A percentile compares a stretch with the other conserved stretches of the same genome.
phyloP scores from a whole-genome alignment of 2,329 filamentous ascomycete genomes.

The Aspergillus latus region DNA sequence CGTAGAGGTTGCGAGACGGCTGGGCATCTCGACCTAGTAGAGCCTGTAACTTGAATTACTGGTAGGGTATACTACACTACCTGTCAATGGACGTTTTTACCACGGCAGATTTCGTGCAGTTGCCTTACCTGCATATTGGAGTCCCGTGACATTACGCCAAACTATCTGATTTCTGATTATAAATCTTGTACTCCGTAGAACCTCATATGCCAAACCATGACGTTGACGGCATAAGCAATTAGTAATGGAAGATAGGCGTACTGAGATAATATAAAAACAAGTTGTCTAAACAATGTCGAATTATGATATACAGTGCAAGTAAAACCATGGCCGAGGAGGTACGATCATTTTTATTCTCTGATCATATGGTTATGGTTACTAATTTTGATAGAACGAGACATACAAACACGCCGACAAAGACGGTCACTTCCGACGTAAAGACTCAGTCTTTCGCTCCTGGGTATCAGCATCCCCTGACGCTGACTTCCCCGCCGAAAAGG shows the following conservation, averaged over 20 bases:
- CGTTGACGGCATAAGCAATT: background rate
- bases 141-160: background rate
- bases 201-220: background rate
- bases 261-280: background rate
- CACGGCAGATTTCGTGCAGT: background rate
- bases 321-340: background rate
- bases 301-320: background rate
- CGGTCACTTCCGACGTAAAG: constrained; percentile 55
- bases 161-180: background rate
- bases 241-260: background rate
- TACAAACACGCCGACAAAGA: constrained; percentile 44
- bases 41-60: background rate
- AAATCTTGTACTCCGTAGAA: background rate
- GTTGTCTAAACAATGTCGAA: too few species aligned
- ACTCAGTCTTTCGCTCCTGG: constrained; percentile 56
- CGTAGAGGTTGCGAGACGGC: constrained; percentile 51
- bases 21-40: constrained; percentile 36
- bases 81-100: background rate
- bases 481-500: constrained; percentile 58
- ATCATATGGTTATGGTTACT: background rate
- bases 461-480: constrained; percentile 55
- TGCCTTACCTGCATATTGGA: background rate
- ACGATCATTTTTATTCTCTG: background rate
- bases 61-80: too few species aligned
- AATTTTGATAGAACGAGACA: constrained; percentile 20